phyloP scores from a whole-genome alignment of 345 rosid species.

The Eucalyptus guilfoylei region DNA sequence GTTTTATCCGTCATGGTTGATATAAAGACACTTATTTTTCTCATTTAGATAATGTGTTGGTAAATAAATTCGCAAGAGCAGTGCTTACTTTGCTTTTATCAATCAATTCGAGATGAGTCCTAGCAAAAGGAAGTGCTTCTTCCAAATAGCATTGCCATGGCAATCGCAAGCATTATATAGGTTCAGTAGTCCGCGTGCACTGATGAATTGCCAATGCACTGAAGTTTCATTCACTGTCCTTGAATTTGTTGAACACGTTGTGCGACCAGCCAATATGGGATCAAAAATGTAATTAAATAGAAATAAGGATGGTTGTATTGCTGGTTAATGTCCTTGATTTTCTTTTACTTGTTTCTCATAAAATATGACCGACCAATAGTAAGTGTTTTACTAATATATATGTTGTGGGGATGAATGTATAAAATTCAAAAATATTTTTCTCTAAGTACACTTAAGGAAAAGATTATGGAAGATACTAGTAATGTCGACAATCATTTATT shows the following conservation, averaged over 20 bases:
- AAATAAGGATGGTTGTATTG: no score
- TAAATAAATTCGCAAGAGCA: neutral
- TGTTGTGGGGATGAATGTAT: neutral
- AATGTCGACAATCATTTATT: no score
- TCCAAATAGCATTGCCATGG: neutral
- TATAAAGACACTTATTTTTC: neutral
- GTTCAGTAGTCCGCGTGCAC: no score
- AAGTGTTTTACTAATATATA: neutral
- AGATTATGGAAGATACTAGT: neutral
- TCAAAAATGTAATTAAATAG: no score
- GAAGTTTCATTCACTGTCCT: no score
- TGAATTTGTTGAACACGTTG: no score
- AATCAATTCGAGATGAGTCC: neutral
- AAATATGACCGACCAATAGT: neutral
- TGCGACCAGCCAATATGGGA: no score
- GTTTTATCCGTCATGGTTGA: fast-evolving
- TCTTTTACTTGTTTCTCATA: neutral
- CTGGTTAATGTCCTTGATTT: neutral
- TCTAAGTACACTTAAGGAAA: neutral
- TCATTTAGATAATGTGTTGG: neutral
- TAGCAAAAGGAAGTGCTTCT: neutral
- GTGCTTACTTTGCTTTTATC: neutral
- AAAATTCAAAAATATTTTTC: neutral
- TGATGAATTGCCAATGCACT: no score
- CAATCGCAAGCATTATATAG: neutral